Base-by-base conservation (phyloP, 2,329 filamentous ascomycete genomes). In the Talaromyces pinophilus region DNA sequence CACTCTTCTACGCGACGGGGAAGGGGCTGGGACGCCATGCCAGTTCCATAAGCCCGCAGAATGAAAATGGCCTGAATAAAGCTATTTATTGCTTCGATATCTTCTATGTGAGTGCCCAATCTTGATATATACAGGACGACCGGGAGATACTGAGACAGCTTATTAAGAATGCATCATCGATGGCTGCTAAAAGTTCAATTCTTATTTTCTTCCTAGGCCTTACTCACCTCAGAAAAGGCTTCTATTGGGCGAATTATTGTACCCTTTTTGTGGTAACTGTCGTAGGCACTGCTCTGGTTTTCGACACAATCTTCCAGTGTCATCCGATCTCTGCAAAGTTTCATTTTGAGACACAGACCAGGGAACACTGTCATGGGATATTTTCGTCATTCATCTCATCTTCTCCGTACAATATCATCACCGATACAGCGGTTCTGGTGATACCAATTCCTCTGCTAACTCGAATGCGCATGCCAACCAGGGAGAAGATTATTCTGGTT, bases 171-270 rank as follows among this genome's bases (percentile, higher is more conserved):
- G 92, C 93, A 10, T 90, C 92, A 3, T 83, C 96, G 64, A 96
- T 96, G 91, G 89, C 90, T 2, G 93, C 92, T 57, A 97, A 97
- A 79, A 93, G 91, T 0, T 96, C 92, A n/a, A 91, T 97, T 72
- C 84, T 97, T 66, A 84, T 95, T 62, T 97, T 97, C 78, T 97
- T 96, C 79, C 84, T 97, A 59, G 89, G 90, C 44, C 84, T 97
- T 59, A 91, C 92, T 30, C 90, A 89, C 72, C 90, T 92, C 68
- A 88, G 95, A 70, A 87, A 87, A 69, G 83, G 93, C 59, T 89
- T 97, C 70, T 87, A 90, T 67, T 86, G 90, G 78, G 88, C 89
- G n/a, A 95, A 92, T n/a, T 92, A 93, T 82, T 82, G 85, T 3
- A 92, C 91, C 0, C 82, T 97, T 1, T 83, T 82, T 57, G 84